phyloP scores from a whole-genome alignment of 2,329 filamentous ascomycete species.

The Apiospora hydei region DNA sequence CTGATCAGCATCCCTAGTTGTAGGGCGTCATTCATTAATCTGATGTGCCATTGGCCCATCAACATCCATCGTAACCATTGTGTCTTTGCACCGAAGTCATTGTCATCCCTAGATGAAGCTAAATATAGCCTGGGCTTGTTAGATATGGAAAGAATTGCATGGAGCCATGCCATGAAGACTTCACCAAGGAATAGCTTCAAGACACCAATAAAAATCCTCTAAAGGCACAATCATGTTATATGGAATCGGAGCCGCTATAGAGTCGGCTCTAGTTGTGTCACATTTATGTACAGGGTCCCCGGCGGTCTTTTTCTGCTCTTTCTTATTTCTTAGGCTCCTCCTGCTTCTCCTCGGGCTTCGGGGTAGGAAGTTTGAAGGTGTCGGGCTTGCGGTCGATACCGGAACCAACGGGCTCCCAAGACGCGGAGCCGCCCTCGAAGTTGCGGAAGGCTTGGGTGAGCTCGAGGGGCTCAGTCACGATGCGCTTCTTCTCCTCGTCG shows the following conservation, averaged over 20 bases:
- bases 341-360: slow-evolving; percentile 92
- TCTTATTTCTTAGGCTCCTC: slow-evolving; percentile 91
- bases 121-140: neutral
- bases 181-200: neutral
- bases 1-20: neutral
- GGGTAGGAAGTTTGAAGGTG: slow-evolving; percentile 90
- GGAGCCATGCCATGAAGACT: neutral
- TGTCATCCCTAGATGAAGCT: neutral
- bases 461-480: slow-evolving; percentile 96
- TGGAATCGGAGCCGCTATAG: neutral
- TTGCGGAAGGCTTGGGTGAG: slow-evolving; percentile 98
- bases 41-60: neutral
- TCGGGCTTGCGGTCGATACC: slow-evolving; percentile 84
- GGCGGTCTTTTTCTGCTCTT: slow-evolving; percentile 24
- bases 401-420: slow-evolving; percentile 70
- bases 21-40: too few species aligned
- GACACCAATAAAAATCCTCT: neutral
- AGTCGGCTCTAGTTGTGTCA: slow-evolving; percentile 35
- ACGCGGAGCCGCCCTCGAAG: slow-evolving; percentile 87
- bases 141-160: neutral
- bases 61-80: neutral
- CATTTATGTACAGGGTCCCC: slow-evolving; percentile 43
- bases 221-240: slow-evolving; percentile 9
- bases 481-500: slow-evolving; percentile 99
- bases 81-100: neutral